A percentile compares a stretch with the other conserved stretches of the same genome.
phyloP scores from a whole-genome alignment of 2,329 filamentous ascomycete genomes.

The Beauveria pseudobassiana region DNA sequence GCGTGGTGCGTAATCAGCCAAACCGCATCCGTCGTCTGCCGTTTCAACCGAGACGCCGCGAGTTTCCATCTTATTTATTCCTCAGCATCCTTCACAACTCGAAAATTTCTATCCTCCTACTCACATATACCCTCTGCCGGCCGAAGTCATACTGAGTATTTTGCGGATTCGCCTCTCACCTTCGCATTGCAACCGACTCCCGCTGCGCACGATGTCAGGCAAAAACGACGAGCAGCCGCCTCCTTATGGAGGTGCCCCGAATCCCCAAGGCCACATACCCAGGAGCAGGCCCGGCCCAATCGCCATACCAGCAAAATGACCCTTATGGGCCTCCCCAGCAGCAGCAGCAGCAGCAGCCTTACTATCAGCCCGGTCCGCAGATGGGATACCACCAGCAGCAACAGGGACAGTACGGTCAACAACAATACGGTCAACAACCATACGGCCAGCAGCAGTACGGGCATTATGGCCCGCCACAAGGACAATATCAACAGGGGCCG shows the following conservation, averaged over 20 bases:
- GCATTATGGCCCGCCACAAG: neutral
- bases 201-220: constrained; percentile 29
- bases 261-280: constrained; percentile 38
- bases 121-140: neutral
- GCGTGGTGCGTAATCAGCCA: constrained; percentile 6
- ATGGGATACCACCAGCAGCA: constrained; percentile 39
- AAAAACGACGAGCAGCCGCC: constrained; percentile 45
- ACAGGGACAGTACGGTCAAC: constrained; percentile 14
- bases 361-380: constrained; percentile 32
- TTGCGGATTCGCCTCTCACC: too few relatives aligned
- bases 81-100: neutral
- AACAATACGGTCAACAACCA: constrained; percentile 25
- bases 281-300: constrained; percentile 30
- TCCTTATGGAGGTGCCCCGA: constrained; percentile 34
- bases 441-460: constrained; percentile 36
- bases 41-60: neutral
- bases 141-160: neutral
- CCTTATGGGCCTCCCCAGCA: constrained; percentile 23
- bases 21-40: constrained; percentile 6
- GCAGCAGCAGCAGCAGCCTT: constrained; percentile 22
- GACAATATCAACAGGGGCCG: constrained; percentile 3
- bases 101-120: neutral
- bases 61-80: constrained; percentile 6
- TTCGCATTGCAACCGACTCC: neutral
- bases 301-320: constrained; percentile 20